These are phyloP conservation scores for Termitomyces sp. DNA, from an alignment of 768 basidiomycete genomes.

Conservation along the genomic window DNA sequence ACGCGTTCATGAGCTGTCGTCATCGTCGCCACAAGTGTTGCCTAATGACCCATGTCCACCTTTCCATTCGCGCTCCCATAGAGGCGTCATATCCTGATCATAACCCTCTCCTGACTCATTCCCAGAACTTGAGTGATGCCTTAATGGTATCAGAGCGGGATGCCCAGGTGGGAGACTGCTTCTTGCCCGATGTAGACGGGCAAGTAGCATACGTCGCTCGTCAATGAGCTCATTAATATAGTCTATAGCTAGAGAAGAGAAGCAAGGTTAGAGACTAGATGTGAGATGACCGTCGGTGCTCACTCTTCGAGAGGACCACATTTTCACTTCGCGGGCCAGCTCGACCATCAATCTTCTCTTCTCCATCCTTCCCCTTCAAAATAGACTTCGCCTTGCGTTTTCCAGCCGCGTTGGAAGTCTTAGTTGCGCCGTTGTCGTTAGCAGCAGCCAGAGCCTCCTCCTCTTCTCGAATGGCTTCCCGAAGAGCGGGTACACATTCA, in stretches of 20 bases:
- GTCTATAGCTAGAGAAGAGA: slow-evolving; percentile 66
- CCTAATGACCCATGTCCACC: slow-evolving; percentile 59
- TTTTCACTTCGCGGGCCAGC: slow-evolving; percentile 91
- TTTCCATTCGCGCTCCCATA: slow-evolving; percentile 86
- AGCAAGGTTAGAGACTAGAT: background rate
- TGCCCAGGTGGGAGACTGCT: slow-evolving; percentile 56
- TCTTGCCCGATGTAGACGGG: slow-evolving; percentile 60
- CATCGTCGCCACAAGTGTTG: slow-evolving; percentile 43
- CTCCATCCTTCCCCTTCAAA: slow-evolving; percentile 38
- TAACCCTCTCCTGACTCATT: slow-evolving; percentile 13
- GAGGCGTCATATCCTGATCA: slow-evolving; percentile 25
- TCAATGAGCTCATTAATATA: slow-evolving; percentile 67
- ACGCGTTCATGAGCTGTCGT: slow-evolving; percentile 21
- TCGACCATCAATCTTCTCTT: slow-evolving; percentile 70
- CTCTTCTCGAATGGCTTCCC: slow-evolving; percentile 77
- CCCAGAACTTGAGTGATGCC: slow-evolving; percentile 16
- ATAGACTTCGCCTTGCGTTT: slow-evolving; percentile 47
- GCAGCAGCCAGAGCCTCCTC: slow-evolving; percentile 46
- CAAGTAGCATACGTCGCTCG: slow-evolving; percentile 53
- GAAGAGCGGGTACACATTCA: slow-evolving; percentile 74
- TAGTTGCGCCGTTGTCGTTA: slow-evolving; percentile 16
- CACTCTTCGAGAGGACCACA: slow-evolving; percentile 84
- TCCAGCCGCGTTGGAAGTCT: slow-evolving; percentile 19
- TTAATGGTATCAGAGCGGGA: slow-evolving; percentile 41
- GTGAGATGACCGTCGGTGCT: slow-evolving; percentile 25